phyloP scores from a whole-genome alignment of 2,329 filamentous ascomycete genomes.

The Talaromyces sp. region DNA sequence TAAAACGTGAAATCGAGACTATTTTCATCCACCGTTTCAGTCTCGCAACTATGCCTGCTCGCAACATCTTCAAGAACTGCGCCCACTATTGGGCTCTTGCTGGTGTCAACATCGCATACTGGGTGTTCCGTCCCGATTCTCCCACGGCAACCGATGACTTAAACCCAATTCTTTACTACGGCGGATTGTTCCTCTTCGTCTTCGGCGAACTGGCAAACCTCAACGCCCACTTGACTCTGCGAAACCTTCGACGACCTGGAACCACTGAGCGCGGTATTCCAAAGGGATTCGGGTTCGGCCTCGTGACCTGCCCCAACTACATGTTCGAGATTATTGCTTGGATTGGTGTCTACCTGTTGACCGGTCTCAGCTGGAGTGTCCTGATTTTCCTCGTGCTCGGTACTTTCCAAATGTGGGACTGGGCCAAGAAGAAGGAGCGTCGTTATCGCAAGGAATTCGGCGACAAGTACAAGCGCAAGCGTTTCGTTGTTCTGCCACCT shows the following conservation, averaged over 20 bases:
- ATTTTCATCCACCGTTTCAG: conserved; percentile 94
- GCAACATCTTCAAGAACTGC: conserved; percentile 93
- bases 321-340: conserved; percentile 88
- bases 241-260: conserved; percentile 72
- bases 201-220: conserved; percentile 81
- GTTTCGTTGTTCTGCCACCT: conserved; percentile 75
- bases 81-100: conserved; percentile 89
- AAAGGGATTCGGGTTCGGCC: conserved; percentile 74
- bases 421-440: conserved; percentile 90
- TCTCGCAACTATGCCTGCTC: conserved; percentile 84
- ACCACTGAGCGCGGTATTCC: conserved; percentile 88
- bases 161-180: conserved; percentile 59
- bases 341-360: conserved; percentile 77
- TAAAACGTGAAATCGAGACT: conserved; percentile 94
- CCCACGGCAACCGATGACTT: conserved; percentile 57
- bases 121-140: conserved; percentile 76
- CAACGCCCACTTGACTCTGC: conserved; percentile 74
- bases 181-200: conserved; percentile 69
- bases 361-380: conserved; percentile 71
- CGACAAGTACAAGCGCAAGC: conserved; percentile 94
- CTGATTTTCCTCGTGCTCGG: conserved; percentile 73
- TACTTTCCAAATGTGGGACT: conserved; percentile 74
- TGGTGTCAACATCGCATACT: conserved; percentile 77
- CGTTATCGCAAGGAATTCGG: conserved; percentile 88
- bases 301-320: conserved; percentile 97